Percentiles rank a stretch among this genome's conserved stretches.
phyloP scores from a whole-genome alignment of 169 alveolate genomes.

The Theileria parva region DNA sequence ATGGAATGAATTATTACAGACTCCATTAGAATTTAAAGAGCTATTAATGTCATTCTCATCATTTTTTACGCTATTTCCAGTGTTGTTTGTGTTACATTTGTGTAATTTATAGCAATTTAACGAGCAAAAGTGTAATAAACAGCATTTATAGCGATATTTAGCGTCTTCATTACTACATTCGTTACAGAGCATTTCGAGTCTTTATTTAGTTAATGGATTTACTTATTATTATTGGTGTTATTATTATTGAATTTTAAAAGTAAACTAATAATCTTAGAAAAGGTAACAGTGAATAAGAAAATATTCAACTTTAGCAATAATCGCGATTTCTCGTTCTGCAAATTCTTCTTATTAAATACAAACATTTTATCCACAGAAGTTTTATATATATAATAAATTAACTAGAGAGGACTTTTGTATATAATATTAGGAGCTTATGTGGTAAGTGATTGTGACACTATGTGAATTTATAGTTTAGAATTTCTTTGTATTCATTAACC shows the following conservation, averaged over 20 bases:
- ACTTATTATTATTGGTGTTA: background rate
- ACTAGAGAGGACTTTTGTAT: background rate
- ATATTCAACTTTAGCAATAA: constrained; percentile 43
- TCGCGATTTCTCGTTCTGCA: constrained; percentile 23
- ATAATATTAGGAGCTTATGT: background rate
- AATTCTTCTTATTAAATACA: constrained; percentile 22
- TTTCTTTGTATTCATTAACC: background rate
- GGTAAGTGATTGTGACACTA: background rate
- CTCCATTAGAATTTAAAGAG: background rate
- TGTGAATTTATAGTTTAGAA: background rate
- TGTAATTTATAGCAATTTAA: constrained; percentile 52
- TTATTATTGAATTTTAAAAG: background rate
- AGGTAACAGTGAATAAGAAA: constrained; percentile 48
- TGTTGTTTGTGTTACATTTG: constrained; percentile 9
- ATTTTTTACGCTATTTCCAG: background rate
- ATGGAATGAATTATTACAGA: background rate
- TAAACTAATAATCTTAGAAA: constrained; percentile 33
- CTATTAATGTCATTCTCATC: background rate
- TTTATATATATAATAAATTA: background rate
- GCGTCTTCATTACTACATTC: constrained; percentile 38
- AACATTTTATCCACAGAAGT: constrained; percentile 29
- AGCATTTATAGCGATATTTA: constrained; percentile 57
- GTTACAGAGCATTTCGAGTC: constrained; percentile 24
- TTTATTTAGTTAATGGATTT: background rate
- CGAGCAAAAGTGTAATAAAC: constrained; percentile 46